A percentile compares a stretch with the other conserved stretches of the same genome.
These are phyloP conservation scores for Albugo candida DNA, from an alignment of 352 stramenopile genomes.

Conservation along the genomic window DNA sequence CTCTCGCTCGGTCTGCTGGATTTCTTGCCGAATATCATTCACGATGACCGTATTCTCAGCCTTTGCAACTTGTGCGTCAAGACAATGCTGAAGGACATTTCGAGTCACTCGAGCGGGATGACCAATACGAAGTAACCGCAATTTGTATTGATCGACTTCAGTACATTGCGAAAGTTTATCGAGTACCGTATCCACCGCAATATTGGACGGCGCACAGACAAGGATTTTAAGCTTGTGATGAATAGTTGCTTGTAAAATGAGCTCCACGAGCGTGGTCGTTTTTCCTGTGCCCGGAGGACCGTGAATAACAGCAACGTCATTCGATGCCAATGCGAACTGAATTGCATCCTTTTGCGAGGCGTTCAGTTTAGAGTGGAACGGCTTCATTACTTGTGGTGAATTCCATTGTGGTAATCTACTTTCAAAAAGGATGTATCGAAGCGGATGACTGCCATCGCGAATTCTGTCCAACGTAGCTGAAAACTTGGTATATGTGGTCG, in stretches of 20 bases:
- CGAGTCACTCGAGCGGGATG: slow-evolving; percentile 89
- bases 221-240: slow-evolving; percentile 80
- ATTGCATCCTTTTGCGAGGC: slow-evolving; percentile 59
- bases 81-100: slow-evolving; percentile 80
- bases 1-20: slow-evolving; percentile 37
- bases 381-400: slow-evolving; percentile 23
- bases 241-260: slow-evolving; percentile 87
- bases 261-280: slow-evolving; percentile 94
- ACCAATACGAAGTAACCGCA: slow-evolving; percentile 65
- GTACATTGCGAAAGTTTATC: slow-evolving; percentile 70
- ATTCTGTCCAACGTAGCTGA: slow-evolving; percentile 38
- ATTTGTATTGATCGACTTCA: slow-evolving; percentile 8
- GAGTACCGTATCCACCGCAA: slow-evolving; percentile 96
- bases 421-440: slow-evolving; percentile 25
- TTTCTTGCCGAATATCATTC: slow-evolving; percentile 85
- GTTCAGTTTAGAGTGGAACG: slow-evolving; percentile 40
- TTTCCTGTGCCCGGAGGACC: slow-evolving; percentile 89
- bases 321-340: slow-evolving; percentile 56
- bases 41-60: slow-evolving; percentile 93
- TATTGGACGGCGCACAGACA: slow-evolving; percentile 94
- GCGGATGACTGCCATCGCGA: slow-evolving; percentile 26
- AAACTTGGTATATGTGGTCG: slow-evolving; percentile 67
- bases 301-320: slow-evolving; percentile 83
- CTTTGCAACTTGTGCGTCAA: slow-evolving; percentile 84
- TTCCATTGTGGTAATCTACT: slow-evolving; percentile 24